Evolutionary conservation across 2,329 filamentous ascomycete species (phyloP), one percentile per base, ranked within the genome.

Genomic region (Fusarium albosuccineum): DNA sequence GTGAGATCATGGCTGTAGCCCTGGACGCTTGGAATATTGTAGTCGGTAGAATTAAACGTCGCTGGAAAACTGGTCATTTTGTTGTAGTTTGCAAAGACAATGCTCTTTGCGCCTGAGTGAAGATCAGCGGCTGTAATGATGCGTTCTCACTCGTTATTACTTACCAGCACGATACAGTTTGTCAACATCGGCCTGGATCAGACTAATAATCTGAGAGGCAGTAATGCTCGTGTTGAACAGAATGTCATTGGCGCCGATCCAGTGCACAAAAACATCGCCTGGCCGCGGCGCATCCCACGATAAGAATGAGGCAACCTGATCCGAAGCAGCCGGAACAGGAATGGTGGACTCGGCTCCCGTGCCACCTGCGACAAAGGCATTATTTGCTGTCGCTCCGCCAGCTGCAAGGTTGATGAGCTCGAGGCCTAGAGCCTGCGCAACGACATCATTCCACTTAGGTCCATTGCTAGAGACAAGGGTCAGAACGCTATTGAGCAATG

Each of bases 181-280:
- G 4, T 65, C 26, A 0, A 68, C 11, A 6, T 65, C 11, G 6
- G 40, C 11, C 51, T 56, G 4, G 53, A 67, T 39, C 22, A 67
- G 16, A 6, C 64, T 61, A 6, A 60, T 55, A 6, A 67, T 34
- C 3, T 67, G 60, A 8, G 8, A 34, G 6, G 60, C 64, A 2
- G 64, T 64, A 2, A 67, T 67, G n/a, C 34, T 68, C 0, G 64
- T 67, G 2, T 67, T 67, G 11, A 67, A 67, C 3, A 67, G 37
- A 3, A 67, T 67, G 8, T 67, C 64, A 22, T 67, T 67, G 37
- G 45, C 60, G 5, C 64, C 64, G 6, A 67, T 65, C 64, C 64
- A 67, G n/a, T 57, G 60, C 7, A 67, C 64, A 22, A 67, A 67
- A 4, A 67, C 26, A 16, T 67, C 64, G 2, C 13, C 41, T 0